These are phyloP conservation scores for Geotrichum histeridarum DNA, from an alignment of 1,139 yeast genomes.

Conservation along the genomic window DNA sequence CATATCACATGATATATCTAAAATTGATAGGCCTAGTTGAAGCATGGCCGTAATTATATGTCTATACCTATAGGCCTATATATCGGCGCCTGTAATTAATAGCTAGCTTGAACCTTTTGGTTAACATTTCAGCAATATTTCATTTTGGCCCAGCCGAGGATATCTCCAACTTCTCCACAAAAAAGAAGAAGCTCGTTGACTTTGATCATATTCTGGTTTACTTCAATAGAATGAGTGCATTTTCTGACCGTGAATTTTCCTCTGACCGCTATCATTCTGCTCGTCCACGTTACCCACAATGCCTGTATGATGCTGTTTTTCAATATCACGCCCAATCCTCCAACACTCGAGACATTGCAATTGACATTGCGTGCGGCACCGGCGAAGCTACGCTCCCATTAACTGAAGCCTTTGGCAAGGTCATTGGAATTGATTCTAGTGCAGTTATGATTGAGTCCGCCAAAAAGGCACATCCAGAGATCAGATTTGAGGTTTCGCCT, in stretches of 20 bases:
- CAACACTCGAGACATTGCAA: conserved; percentile 34
- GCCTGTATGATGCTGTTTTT: conserved; percentile 47
- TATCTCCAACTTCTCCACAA: conserved; percentile 25
- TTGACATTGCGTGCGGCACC: conserved; percentile 84
- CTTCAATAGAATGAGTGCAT: conserved; percentile 48
- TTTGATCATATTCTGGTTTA: too few relatives aligned
- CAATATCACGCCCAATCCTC: conserved; percentile 36
- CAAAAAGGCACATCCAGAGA: conserved; percentile 23
- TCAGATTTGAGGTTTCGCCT: neutral
- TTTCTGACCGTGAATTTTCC: conserved; percentile 54
- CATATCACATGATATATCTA: too few relatives aligned
- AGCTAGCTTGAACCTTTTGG: too few relatives aligned
- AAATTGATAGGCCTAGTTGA: too few relatives aligned
- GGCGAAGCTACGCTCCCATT: conserved; percentile 68
- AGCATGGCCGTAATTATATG: too few relatives aligned
- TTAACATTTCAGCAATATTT: too few relatives aligned
- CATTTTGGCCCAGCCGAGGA: too few relatives aligned
- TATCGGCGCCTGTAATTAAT: too few relatives aligned
- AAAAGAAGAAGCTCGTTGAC: conserved; percentile 46
- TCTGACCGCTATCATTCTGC: conserved; percentile 54
- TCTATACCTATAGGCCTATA: too few relatives aligned
- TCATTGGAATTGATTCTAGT: conserved; percentile 67
- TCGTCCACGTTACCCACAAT: conserved; percentile 62
- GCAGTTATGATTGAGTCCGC: conserved; percentile 56
- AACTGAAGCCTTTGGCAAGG: conserved; percentile 41